Conservation (phyloP, 805 yeast species). For the Teunomyces funiuensis region DNA sequence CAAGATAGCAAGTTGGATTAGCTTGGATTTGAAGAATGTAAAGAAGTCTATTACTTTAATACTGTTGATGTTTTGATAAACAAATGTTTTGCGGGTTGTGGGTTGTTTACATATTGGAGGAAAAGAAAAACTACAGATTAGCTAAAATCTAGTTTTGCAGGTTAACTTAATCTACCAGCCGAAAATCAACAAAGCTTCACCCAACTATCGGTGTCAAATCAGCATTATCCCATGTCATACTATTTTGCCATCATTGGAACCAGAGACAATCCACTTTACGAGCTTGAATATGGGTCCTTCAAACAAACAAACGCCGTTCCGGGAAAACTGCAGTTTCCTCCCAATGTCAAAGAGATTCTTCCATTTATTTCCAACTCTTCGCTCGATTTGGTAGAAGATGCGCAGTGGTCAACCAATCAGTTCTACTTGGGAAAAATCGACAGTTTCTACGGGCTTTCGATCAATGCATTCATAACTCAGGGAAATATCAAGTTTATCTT, state of each 20-base stretch:
- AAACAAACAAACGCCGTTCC: conserved; percentile 28
- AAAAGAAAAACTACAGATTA: background rate
- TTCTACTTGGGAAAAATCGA: conserved; percentile 78
- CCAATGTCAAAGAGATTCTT: conserved; percentile 71
- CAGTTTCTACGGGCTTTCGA: conserved; percentile 74
- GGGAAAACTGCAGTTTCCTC: conserved; percentile 63
- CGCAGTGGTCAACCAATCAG: conserved; percentile 72
- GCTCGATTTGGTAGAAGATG: conserved; percentile 85
- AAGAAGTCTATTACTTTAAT: too few species aligned
- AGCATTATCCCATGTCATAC: conserved; percentile 56
- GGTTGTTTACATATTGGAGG: background rate
- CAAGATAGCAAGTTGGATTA: too few species aligned
- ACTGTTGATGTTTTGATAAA: background rate
- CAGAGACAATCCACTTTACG: conserved; percentile 82
- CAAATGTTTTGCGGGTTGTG: background rate
- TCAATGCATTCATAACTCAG: conserved; percentile 86
- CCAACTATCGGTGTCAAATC: too few species aligned
- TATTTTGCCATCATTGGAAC: conserved; percentile 88
- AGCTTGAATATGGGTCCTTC: conserved; percentile 78
- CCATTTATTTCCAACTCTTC: conserved; percentile 90
- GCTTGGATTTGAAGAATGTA: too few species aligned
- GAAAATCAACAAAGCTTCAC: background rate
- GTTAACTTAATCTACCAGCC: background rate
- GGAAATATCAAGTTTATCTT: conserved; percentile 82
- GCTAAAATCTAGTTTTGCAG: background rate